Evolutionary conservation across 306 rosid species (phyloP).

Genomic region (Quillaja saponaria): DNA sequence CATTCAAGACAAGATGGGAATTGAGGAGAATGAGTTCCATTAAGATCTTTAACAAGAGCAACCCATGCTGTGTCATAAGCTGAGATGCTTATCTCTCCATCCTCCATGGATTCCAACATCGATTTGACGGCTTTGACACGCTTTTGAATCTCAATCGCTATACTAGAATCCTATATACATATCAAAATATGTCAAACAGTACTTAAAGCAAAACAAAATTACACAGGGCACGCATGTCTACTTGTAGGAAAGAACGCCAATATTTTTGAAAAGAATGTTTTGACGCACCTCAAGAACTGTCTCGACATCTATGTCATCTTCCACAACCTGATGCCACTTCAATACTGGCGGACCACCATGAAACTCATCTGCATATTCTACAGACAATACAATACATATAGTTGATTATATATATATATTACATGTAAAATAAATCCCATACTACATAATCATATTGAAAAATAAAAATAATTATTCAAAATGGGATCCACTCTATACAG

Average conservation of each 20-base stretch:
- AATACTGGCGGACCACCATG: constrained; percentile 61
- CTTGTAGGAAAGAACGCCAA: no score
- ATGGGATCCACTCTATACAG: no score
- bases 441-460: no score
- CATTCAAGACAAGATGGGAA: constrained; percentile 75
- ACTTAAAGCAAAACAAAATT: not conserved
- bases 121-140: constrained; percentile 45
- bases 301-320: constrained; percentile 60
- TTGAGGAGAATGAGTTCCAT: constrained; percentile 57
- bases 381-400: not conserved
- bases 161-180: not conserved
- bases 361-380: constrained; percentile 47
- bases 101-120: constrained; percentile 63
- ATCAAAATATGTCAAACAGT: not conserved
- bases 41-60: constrained; percentile 57
- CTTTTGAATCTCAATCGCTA: constrained; percentile 41
- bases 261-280: constrained; percentile 19
- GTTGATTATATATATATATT: not conserved
- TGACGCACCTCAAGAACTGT: constrained; percentile 45
- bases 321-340: constrained; percentile 72
- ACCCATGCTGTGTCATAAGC: constrained; percentile 99
- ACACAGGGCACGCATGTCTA: no score
- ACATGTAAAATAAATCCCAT: no score
- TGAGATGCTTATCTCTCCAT: constrained; percentile 77
- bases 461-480: no score